Conservation (phyloP, 805 yeast genomes). For the Huiozyma sinensis region DNA sequence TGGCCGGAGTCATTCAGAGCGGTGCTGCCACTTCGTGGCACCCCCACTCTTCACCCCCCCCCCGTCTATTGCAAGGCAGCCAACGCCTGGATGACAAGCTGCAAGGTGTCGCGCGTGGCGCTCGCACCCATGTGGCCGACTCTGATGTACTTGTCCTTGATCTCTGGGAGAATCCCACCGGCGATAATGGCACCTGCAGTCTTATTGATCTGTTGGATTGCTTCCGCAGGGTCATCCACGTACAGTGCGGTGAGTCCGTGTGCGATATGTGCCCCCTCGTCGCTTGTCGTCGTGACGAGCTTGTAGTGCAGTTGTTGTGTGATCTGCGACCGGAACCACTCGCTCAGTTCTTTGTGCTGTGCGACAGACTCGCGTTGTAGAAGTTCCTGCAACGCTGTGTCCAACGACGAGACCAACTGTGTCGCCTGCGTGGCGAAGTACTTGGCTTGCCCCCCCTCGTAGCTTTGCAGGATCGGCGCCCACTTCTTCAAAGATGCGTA, state of each 20-base stretch:
- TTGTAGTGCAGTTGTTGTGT: constrained; percentile 49
- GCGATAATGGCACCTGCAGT: constrained; percentile 74
- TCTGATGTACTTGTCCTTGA: constrained; percentile 76
- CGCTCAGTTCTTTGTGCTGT: constrained; percentile 52
- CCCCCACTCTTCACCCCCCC: no score
- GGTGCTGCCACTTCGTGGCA: no score
- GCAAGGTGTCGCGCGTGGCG: constrained; percentile 31
- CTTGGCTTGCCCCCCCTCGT: constrained; percentile 60
- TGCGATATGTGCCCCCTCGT: constrained; percentile 38
- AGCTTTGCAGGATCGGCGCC: constrained; percentile 80
- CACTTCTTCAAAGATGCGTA: constrained; percentile 64
- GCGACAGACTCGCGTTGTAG: constrained; percentile 39
- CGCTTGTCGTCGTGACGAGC: constrained; percentile 39
- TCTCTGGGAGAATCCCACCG: constrained; percentile 79
- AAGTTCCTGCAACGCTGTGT: constrained; percentile 65
- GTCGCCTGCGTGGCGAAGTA: constrained; percentile 98
- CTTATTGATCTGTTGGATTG: constrained; percentile 43
- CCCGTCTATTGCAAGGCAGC: neutral
- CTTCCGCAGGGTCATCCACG: constrained; percentile 56
- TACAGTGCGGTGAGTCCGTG: constrained; percentile 81
- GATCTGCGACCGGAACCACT: constrained; percentile 50
- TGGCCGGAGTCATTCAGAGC: no score
- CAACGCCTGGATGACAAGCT: neutral
- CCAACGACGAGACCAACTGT: constrained; percentile 73
- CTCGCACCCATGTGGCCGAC: constrained; percentile 95